phyloP scores from a whole-genome alignment of 495 filamentous ascomycete species.

The Podospora tetraspora region DNA sequence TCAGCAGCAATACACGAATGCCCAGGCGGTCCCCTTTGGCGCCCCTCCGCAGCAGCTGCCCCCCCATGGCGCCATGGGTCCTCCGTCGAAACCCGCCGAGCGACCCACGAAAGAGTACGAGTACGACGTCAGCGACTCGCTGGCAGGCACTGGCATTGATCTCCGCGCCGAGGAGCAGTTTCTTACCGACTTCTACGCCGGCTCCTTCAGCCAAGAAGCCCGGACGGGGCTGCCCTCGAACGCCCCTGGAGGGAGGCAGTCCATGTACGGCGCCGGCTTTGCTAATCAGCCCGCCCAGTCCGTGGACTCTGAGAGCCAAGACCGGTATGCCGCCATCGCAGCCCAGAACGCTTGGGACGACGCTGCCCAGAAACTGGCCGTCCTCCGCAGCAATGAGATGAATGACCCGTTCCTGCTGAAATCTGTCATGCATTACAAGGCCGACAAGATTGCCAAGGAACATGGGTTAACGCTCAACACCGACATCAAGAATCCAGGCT shows the following conservation, averaged over 20 bases:
- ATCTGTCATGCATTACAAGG: conserved; percentile 40
- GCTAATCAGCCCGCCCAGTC: conserved; percentile 51
- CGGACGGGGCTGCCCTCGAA: conserved; percentile 46
- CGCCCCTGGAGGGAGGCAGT: conserved; percentile 39
- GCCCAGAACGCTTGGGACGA: conserved; percentile 45
- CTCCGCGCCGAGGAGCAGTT: conserved; percentile 75
- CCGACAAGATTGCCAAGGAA: conserved; percentile 59
- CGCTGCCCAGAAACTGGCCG: conserved; percentile 38
- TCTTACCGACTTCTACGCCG: conserved; percentile 53
- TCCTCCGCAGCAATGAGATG: conserved; percentile 44
- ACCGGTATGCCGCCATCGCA: conserved; percentile 45
- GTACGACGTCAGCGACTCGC: conserved; percentile 63
- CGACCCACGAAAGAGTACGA: conserved; percentile 65
- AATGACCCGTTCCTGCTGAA: conserved; percentile 37
- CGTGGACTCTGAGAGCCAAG: conserved; percentile 43
- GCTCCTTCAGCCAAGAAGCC: conserved; percentile 30
- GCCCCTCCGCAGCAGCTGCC: conserved; percentile 14
- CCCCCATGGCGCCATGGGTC: conserved; percentile 59
- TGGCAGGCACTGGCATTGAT: conserved; percentile 76
- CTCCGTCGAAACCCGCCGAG: conserved; percentile 67
- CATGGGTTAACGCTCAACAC: conserved; percentile 50
- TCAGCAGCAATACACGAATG: conserved; percentile 35
- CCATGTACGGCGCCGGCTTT: conserved; percentile 55
- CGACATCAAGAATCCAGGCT: conserved; percentile 42
- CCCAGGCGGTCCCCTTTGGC: conserved; percentile 33